Evolutionary conservation across 768 basidiomycete genomes (phyloP).

Genomic region (Pisolithus marmoratus): DNA sequence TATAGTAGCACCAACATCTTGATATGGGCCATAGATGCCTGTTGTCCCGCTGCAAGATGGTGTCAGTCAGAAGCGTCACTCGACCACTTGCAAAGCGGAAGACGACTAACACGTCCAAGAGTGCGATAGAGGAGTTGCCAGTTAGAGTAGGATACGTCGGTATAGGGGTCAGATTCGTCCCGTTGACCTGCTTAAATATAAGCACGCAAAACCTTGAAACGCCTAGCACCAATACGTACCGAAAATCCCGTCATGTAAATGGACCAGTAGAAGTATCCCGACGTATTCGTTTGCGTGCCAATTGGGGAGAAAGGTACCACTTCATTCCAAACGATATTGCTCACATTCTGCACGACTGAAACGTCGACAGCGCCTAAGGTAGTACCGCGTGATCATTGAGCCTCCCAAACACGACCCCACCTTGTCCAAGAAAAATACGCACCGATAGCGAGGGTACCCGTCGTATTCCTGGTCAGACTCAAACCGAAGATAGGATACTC

Average conservation of each 20-base stretch:
- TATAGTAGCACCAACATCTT: slow-evolving; percentile 49
- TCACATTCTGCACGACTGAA: slow-evolving; percentile 56
- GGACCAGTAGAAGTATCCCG: slow-evolving; percentile 75
- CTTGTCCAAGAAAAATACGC: background rate
- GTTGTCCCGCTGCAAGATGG: slow-evolving; percentile 50
- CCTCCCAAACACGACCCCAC: background rate
- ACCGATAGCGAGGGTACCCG: slow-evolving; percentile 66
- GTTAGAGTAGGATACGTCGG: slow-evolving; percentile 61
- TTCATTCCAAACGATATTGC: slow-evolving; percentile 63
- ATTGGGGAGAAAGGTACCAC: slow-evolving; percentile 72
- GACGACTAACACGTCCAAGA: slow-evolving; percentile 63
- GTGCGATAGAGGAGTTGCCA: slow-evolving; percentile 53
- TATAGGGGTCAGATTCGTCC: slow-evolving; percentile 42
- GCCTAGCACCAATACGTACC: slow-evolving; percentile 28
- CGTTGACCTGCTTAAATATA: slow-evolving; percentile 47
- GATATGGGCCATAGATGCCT: slow-evolving; percentile 73
- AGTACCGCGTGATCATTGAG: background rate
- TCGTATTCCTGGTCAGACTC: slow-evolving; percentile 51
- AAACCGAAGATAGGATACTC: slow-evolving; percentile 77
- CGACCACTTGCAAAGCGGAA: background rate
- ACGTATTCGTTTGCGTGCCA: slow-evolving; percentile 46
- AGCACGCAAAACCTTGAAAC: background rate
- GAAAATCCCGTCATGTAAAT: slow-evolving; percentile 52
- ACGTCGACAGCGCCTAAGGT: slow-evolving; percentile 72
- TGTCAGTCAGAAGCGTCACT: background rate